Evolutionary conservation across 2,329 filamentous ascomycete species (phyloP).

Genomic region (Cercospora brassicicola): DNA sequence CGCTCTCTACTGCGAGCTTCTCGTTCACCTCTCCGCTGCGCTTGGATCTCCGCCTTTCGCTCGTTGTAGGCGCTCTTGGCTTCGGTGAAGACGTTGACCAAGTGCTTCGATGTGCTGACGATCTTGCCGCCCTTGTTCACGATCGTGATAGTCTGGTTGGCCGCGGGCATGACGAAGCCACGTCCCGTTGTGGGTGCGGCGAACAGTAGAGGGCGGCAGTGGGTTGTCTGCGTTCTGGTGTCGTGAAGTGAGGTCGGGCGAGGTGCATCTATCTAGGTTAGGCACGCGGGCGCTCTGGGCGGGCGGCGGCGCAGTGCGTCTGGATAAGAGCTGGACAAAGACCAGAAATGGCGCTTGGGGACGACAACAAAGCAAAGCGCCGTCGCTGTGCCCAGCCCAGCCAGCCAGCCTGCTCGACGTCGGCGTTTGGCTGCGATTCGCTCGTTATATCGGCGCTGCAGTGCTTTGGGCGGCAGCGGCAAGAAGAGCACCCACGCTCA

Average conservation of each 20-base stretch:
- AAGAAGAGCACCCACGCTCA: neutral
- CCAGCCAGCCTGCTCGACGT: neutral
- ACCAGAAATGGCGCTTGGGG: neutral
- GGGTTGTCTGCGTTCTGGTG: neutral
- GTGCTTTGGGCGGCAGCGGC: neutral
- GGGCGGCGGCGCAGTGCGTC: neutral
- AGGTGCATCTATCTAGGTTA: neutral
- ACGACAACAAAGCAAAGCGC: constrained; percentile 1
- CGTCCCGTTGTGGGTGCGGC: neutral
- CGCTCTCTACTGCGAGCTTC: constrained; percentile 49
- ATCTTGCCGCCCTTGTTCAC: constrained; percentile 91
- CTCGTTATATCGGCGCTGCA: constrained; percentile 4
- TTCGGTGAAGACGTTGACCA: constrained; percentile 88
- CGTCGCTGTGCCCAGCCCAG: neutral
- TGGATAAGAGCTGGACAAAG: neutral
- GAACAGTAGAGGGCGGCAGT: neutral
- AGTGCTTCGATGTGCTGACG: constrained; percentile 84
- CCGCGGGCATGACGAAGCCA: constrained; percentile 11
- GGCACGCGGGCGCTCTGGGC: neutral
- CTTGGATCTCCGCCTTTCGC: constrained; percentile 78
- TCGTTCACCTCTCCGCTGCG: constrained; percentile 62
- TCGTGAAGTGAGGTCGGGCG: neutral
- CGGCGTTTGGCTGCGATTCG: constrained; percentile 5
- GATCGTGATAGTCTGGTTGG: constrained; percentile 78
- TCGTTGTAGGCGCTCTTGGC: constrained; percentile 85